phyloP scores from a whole-genome alignment of 345 rosid species.

The Excoecaria agallocha region DNA sequence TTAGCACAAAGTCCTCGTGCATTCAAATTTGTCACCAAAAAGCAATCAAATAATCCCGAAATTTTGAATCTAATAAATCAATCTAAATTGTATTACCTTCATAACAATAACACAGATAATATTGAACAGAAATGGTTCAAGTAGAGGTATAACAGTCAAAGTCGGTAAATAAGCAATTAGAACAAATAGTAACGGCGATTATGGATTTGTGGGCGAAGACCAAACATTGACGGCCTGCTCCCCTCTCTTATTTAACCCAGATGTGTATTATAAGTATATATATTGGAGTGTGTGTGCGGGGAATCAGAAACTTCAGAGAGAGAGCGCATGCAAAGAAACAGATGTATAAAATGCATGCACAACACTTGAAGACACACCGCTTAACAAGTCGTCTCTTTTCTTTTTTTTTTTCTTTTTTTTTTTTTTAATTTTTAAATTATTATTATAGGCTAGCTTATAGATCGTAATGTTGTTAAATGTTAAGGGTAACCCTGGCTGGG shows the following conservation, averaged over 20 bases:
- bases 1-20: background rate
- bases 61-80: background rate
- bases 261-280: background rate
- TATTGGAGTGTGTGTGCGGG: background rate
- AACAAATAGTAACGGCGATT: background rate
- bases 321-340: slow-evolving; percentile 39
- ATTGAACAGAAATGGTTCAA: background rate
- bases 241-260: background rate
- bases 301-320: too few species aligned
- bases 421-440: background rate
- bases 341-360: slow-evolving; percentile 84
- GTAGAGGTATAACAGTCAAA: background rate
- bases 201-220: background rate
- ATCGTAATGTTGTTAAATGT: background rate
- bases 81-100: slow-evolving; percentile 3
- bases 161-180: background rate
- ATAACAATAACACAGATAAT: background rate
- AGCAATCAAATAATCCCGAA: background rate
- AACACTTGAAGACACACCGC: slow-evolving; percentile 73
- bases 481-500: background rate
- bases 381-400: slow-evolving; percentile 26
- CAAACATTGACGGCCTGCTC: background rate
- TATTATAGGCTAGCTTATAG: background rate
- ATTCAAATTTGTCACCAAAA: background rate
- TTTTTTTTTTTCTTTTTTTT: background rate